Percentiles rank a stretch among this genome's conserved stretches.
Conservation (phyloP, 495 filamentous ascomycete genomes). For the Elasticomyces elasticus region DNA sequence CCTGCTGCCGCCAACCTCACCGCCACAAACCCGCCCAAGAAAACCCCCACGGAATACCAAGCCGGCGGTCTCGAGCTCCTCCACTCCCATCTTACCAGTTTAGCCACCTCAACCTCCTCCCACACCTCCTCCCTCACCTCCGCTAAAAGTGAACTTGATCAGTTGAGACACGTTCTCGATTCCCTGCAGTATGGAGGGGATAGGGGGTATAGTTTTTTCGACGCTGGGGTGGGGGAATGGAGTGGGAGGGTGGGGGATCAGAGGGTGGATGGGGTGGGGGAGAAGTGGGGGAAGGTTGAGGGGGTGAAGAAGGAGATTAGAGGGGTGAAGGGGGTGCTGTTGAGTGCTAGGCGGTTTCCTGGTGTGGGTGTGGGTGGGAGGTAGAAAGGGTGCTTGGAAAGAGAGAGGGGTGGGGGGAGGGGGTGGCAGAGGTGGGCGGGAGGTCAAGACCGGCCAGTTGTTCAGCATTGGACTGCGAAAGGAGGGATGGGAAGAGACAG, state of each 20-base stretch:
- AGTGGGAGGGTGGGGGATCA: constrained; percentile 33
- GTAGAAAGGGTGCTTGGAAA: background rate
- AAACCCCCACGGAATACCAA: constrained; percentile 33
- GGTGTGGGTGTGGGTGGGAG: background rate
- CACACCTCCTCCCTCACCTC: too few species aligned
- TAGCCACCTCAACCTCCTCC: too few species aligned
- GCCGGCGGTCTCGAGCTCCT: constrained; percentile 37
- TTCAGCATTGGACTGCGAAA: too few species aligned
- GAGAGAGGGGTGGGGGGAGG: too few species aligned
- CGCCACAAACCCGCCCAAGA: constrained; percentile 1
- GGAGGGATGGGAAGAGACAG: too few species aligned
- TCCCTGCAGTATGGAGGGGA: too few species aligned
- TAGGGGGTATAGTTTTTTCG: too few species aligned
- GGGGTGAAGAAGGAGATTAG: constrained; percentile 39
- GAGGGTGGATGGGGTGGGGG: constrained; percentile 1
- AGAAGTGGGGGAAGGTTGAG: background rate
- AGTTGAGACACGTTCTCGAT: too few species aligned
- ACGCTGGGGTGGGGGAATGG: constrained; percentile 1
- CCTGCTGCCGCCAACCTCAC: constrained; percentile 27
- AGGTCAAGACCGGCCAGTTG: too few species aligned
- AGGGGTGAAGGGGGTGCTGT: constrained; percentile 56
- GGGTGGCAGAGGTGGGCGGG: too few species aligned
- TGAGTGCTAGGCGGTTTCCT: constrained; percentile 11
- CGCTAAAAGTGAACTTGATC: too few species aligned
- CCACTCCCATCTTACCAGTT: constrained; percentile 43